Evolutionary conservation across 2,329 filamentous ascomycete species (phyloP).

Genomic region (Elsinoe australis): DNA sequence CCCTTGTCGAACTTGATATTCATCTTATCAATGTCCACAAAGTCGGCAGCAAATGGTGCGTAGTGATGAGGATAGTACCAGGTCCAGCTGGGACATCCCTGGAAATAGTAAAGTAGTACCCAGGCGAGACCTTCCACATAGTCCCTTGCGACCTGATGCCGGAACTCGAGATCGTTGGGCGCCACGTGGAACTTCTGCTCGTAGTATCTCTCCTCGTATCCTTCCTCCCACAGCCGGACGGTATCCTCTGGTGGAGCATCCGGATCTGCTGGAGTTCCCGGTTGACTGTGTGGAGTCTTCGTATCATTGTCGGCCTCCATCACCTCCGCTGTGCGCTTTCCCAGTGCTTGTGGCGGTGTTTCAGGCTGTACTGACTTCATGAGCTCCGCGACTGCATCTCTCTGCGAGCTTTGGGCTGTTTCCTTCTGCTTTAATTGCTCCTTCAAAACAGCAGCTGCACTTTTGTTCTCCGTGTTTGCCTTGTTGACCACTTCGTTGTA

Average conservation of each 20-base stretch:
- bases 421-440: slow-evolving; percentile 52
- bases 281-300: slow-evolving; percentile 45
- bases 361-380: slow-evolving; percentile 18
- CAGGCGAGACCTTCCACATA: slow-evolving; percentile 93
- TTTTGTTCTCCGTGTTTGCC: slow-evolving; percentile 82
- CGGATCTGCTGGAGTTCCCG: slow-evolving; percentile 36
- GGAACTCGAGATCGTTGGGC: slow-evolving; percentile 73
- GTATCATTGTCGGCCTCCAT: slow-evolving; percentile 52
- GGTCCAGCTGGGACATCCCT: slow-evolving; percentile 96
- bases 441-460: slow-evolving; percentile 81
- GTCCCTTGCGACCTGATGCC: slow-evolving; percentile 77
- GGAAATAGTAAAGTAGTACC: slow-evolving; percentile 96
- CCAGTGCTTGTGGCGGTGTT: slow-evolving; percentile 46
- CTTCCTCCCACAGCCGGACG: slow-evolving; percentile 87
- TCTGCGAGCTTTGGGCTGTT: slow-evolving; percentile 25
- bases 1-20: slow-evolving; percentile 76
- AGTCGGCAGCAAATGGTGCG: slow-evolving; percentile 93
- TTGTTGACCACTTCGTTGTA: slow-evolving; percentile 78
- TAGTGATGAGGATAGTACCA: slow-evolving; percentile 99
- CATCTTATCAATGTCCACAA: slow-evolving; percentile 73
- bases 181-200: slow-evolving; percentile 89
- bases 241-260: slow-evolving; percentile 67
- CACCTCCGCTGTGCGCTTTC: slow-evolving; percentile 70
- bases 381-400: slow-evolving; percentile 20
- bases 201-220: slow-evolving; percentile 93